Evolutionary conservation across 768 basidiomycete genomes (phyloP).

Genomic region (Collybia nuda): DNA sequence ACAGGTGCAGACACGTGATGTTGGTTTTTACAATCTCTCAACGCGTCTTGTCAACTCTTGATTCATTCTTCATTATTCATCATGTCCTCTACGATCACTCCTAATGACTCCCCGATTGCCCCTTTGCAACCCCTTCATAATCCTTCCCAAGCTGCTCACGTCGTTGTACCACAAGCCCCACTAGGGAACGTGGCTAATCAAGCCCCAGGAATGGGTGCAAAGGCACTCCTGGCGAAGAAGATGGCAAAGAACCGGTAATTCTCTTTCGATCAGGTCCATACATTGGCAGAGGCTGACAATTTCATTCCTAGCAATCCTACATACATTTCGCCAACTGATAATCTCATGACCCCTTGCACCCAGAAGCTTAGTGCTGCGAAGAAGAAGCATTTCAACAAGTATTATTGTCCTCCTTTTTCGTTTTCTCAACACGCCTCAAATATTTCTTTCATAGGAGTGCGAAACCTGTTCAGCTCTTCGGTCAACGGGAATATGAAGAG

Average conservation of each 20-base stretch:
- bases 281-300: slow-evolving; percentile 11
- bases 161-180: slow-evolving; percentile 79
- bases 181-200: slow-evolving; percentile 65
- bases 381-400: slow-evolving; percentile 95
- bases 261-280: neutral
- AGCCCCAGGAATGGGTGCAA: slow-evolving; percentile 78
- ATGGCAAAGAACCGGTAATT: slow-evolving; percentile 87
- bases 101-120: slow-evolving; percentile 64
- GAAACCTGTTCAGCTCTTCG: slow-evolving; percentile 65
- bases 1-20: slow-evolving; percentile 1
- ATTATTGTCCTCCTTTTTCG: slow-evolving; percentile 22
- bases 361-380: slow-evolving; percentile 89
- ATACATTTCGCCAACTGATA: slow-evolving; percentile 92
- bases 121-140: slow-evolving; percentile 85
- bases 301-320: slow-evolving; percentile 69
- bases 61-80: neutral
- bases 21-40: neutral
- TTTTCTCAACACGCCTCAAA: slow-evolving; percentile 4
- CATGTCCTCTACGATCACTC: slow-evolving; percentile 60
- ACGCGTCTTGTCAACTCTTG: neutral
- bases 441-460: slow-evolving; percentile 42
- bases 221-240: slow-evolving; percentile 91
- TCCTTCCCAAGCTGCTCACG: slow-evolving; percentile 74
- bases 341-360: slow-evolving; percentile 89
- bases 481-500: slow-evolving; percentile 38